Evolutionary conservation across 2,329 filamentous ascomycete species (phyloP), one percentile per base, ranked within the genome.

Genomic region (Colletotrichum tropicale): DNA sequence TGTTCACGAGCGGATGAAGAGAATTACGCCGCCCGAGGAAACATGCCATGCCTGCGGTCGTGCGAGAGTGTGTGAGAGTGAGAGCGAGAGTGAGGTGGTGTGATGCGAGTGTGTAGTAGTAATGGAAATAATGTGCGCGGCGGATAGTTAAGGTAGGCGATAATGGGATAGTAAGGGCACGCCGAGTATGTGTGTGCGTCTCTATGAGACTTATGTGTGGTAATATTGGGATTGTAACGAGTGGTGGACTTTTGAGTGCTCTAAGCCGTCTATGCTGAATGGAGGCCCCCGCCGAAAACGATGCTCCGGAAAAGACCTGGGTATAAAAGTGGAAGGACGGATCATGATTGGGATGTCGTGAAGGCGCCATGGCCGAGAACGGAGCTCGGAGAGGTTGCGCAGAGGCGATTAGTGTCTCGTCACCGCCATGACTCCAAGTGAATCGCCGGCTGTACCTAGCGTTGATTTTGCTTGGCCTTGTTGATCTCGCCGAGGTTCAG

Each of bases 401-500:
- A 69, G 60, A 55, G 75, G 68, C 64, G 62, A 65, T 77, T 71
- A 66, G 18, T 64, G 72, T 67, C 72, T 68, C 48, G 58, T 65
- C 43, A 68, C 76, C 61, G 76, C 70, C 71, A 76, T 74, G 71
- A 58, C 71, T 70, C 56, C 71, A 62, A 66, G 61, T 55, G 30
- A 66, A 60, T 70, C 38, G 24, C 61, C 30, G 55, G 52, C 32
- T 48, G 9, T 12, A 55, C 48, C 30, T 67, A 76, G 60, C 52
- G 55, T 21, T 56, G 74, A 32, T 70, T 67, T 36, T 70, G 66
- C 26, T 71, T 38, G 48, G 60, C 68, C 81, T 80, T 75, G 52
- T 71, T 66, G 71, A 75, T 81, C 48, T 90, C 89, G 62, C 92
- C 92, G 21, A 96, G 87, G 81, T 96, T 95, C 77, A 96, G 85